phyloP scores from a whole-genome alignment of 2,329 filamentous ascomycete species.

The Cladosporium colombiae region DNA sequence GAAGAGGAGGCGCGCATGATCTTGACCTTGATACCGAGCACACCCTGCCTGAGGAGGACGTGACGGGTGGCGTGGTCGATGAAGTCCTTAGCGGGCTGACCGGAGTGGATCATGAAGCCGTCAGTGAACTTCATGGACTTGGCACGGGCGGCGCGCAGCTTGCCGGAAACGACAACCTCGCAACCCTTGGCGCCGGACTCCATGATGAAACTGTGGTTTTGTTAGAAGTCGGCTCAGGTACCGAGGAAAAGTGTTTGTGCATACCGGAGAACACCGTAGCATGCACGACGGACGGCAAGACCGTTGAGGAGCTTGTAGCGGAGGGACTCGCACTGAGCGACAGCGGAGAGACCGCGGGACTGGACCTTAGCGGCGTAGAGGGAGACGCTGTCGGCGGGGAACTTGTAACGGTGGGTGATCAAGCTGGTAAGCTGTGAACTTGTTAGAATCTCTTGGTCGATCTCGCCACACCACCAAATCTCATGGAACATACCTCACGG shows the following conservation, averaged over 20 bases:
- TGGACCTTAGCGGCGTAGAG: constrained; percentile 99
- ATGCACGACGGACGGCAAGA: constrained; percentile 95
- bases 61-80: constrained; percentile 98
- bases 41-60: constrained; percentile 99
- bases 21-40: constrained; percentile 99
- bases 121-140: constrained; percentile 99
- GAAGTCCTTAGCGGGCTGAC: constrained; percentile 99
- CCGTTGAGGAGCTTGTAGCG: constrained; percentile 99
- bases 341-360: constrained; percentile 99
- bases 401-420: constrained; percentile 99
- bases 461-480: neutral
- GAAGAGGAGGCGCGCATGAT: constrained; percentile 91
- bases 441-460: neutral
- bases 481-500: constrained; percentile 62
- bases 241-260: neutral
- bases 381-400: constrained; percentile 99
- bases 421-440: constrained; percentile 78
- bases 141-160: constrained; percentile 97
- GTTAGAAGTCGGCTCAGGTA: constrained; percentile 15
- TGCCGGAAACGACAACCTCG: constrained; percentile 98
- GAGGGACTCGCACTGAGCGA: constrained; percentile 99
- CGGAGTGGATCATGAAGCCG: constrained; percentile 99
- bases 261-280: constrained; percentile 88
- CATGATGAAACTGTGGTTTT: constrained; percentile 84
- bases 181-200: constrained; percentile 99